Base-by-base conservation (phyloP, 129 eudicot genomes). In the Helianthus tuberosus region DNA sequence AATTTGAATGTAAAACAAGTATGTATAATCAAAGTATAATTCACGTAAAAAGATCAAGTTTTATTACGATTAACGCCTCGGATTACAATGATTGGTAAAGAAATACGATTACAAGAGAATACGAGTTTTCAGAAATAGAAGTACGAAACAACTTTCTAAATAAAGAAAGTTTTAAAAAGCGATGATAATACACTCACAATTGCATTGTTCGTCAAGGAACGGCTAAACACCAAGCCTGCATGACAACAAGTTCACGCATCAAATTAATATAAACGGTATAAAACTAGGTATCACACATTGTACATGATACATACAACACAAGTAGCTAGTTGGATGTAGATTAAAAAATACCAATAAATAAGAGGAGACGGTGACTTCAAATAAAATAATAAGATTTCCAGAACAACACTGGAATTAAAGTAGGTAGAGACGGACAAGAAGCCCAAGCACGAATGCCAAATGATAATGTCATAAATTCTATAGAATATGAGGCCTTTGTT, bases 361-460 rank as follows among this genome's bases (percentile, higher is more conserved):
- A 59, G 9, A 72, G 68, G 8, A 59, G 48, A 13, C 65, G 41
- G 44, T 25, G 59, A 32, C 59, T 11, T 27, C 44, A 72, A 5
- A 72, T 23, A 15, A 72, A n/a, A 72, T 43, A 59, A 5, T 60
- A 59, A 8, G 46, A 25, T 59, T 9, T 73, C 44, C 27, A 25
- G 43, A n/a, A 50, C 53, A 63, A 74, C 50, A 39, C 3, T 8
- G 50, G 16, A 51, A 50, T 14, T 39, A 49, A 63, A 15, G 61
- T 63, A 9, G 50, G 14, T 46, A 62, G 63, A 49, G 35, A 74
- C 13, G 38, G n/a, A n/a, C 71, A 35, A 47, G 36, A 60, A 47
- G 20, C 7, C 78, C 69, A 73, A 6, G 27, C 47, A 35, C 3
- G 61, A 41, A 47, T 61, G 47, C 48, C 61, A 60, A 72, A 72